Conservation (phyloP, 2,329 filamentous ascomycete genomes). For the Leptoxyphium fumago region DNA sequence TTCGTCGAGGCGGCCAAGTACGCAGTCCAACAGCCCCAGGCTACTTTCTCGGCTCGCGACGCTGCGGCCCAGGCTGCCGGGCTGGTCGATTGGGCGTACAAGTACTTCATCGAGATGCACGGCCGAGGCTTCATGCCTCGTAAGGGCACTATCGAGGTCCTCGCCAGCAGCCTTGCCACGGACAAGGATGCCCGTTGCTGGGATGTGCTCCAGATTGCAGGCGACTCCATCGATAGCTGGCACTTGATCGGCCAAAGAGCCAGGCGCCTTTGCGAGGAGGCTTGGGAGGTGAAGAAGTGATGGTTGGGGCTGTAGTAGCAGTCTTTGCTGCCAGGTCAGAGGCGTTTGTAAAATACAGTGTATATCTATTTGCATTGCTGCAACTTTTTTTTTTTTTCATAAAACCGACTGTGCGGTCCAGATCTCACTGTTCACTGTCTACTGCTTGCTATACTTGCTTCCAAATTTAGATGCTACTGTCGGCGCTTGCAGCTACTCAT, state of each 20-base stretch:
- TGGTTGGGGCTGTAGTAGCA: no score
- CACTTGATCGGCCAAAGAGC: neutral
- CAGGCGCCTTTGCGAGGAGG: neutral
- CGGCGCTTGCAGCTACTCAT: no score
- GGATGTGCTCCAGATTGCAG: conserved; percentile 19
- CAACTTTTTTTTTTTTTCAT: no score
- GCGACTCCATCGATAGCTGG: conserved; percentile 17
- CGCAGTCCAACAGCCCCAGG: neutral
- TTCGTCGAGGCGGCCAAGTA: conserved; percentile 25
- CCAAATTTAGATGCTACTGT: no score
- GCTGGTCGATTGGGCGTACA: conserved; percentile 17
- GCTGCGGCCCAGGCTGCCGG: conserved; percentile 3
- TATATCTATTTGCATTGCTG: no score
- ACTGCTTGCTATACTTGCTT: no score
- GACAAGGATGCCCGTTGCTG: conserved; percentile 18
- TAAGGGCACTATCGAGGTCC: conserved; percentile 15
- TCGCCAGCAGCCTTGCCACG: conserved; percentile 13
- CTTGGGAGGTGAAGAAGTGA: neutral
- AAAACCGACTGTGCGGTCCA: no score
- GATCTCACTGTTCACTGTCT: no score
- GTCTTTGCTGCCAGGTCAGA: no score
- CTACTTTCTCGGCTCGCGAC: neutral
- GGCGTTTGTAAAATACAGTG: no score
- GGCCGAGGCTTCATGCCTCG: conserved; percentile 16
- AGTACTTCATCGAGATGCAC: conserved; percentile 21